phyloP scores from a whole-genome alignment of 768 basidiomycete genomes.

The Hortiboletus campestris region DNA sequence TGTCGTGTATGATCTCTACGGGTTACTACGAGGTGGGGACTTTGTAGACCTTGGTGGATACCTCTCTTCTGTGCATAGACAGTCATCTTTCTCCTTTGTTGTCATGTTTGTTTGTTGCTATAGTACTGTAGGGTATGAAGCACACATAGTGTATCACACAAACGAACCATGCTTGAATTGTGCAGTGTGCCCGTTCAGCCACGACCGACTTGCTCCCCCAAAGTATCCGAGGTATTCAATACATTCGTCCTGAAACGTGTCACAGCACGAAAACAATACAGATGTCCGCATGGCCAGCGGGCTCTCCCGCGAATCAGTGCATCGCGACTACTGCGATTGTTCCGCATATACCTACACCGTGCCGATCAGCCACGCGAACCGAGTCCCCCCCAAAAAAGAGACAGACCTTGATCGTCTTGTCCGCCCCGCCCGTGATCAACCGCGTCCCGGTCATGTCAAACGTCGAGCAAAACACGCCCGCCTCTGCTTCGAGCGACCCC shows the following conservation, averaged over 20 bases:
- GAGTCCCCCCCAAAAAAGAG: not conserved
- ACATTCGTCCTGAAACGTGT: not conserved
- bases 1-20: slow-evolving; percentile 7
- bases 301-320: too few relatives aligned
- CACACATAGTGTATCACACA: not conserved
- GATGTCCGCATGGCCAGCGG: too few relatives aligned
- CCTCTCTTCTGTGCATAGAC: slow-evolving; percentile 1
- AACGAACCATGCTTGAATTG: too few relatives aligned
- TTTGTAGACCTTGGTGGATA: slow-evolving; percentile 11
- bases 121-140: not conserved
- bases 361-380: not conserved
- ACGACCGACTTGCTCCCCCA: not conserved
- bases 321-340: slow-evolving; percentile 47
- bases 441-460: slow-evolving; percentile 96
- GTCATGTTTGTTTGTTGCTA: not conserved
- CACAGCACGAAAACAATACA: too few relatives aligned
- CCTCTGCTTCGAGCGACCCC: slow-evolving; percentile 96
- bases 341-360: slow-evolving; percentile 59
- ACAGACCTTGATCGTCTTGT: slow-evolving; percentile 96
- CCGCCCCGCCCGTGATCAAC: slow-evolving; percentile 93
- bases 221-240: not conserved
- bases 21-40: slow-evolving; percentile 13
- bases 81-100: not conserved
- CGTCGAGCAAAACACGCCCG: slow-evolving; percentile 94
- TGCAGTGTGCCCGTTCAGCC: not conserved